A percentile compares a stretch with the other conserved stretches of the same genome.
phyloP scores from a whole-genome alignment of 176 grass and related monocot species.

The Dendrocalamus sinicus region DNA sequence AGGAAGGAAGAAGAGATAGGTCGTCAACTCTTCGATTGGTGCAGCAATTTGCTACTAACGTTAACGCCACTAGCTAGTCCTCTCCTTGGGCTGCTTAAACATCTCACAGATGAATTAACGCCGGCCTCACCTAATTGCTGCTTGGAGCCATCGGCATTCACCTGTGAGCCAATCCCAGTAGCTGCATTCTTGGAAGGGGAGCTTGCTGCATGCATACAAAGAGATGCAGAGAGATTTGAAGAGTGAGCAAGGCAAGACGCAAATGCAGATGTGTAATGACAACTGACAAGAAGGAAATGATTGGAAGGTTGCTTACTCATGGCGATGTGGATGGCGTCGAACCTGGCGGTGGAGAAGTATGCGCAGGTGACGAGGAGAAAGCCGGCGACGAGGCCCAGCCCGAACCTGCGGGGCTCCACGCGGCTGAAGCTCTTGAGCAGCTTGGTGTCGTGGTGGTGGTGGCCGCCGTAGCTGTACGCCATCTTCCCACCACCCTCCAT shows the following conservation, averaged over 20 bases:
- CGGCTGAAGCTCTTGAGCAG: conserved; percentile 63
- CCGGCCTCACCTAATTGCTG: conserved; percentile 36
- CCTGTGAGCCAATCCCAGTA: conserved; percentile 37
- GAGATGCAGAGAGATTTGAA: neutral
- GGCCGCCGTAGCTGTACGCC: conserved; percentile 24
- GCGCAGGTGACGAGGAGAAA: conserved; percentile 76
- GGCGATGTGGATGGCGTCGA: conserved; percentile 64
- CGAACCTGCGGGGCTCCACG: conserved; percentile 59
- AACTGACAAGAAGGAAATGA: neutral
- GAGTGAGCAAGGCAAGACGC: neutral
- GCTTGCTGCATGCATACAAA: conserved; percentile 1
- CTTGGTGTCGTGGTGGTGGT: conserved; percentile 14
- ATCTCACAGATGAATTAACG: conserved; percentile 14
- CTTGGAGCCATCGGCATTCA: conserved; percentile 5
- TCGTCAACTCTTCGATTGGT: neutral
- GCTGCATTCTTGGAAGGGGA: conserved; percentile 4
- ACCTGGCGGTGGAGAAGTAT: conserved; percentile 71
- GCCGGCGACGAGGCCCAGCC: conserved; percentile 56
- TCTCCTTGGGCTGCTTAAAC: neutral
- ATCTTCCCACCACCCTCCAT: conserved; percentile 57
- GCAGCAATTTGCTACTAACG: neutral
- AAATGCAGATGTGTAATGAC: neutral
- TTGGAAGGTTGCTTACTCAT: conserved; percentile 28
- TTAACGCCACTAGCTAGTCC: neutral
- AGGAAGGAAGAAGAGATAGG: neutral